phyloP scores from a whole-genome alignment of 495 filamentous ascomycete species.

The Tuber melanosporum region DNA sequence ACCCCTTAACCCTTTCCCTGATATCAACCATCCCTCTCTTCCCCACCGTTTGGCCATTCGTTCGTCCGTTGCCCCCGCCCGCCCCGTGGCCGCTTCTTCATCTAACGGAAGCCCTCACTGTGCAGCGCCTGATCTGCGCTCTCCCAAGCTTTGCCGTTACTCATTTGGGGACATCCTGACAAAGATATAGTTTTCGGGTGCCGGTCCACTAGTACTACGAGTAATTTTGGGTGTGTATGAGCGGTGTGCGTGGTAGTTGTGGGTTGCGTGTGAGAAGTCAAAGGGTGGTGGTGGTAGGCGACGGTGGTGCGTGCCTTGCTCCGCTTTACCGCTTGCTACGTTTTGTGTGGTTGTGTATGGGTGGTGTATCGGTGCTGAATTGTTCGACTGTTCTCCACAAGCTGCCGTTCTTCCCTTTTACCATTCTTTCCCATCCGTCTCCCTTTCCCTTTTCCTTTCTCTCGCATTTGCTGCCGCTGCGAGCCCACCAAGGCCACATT shows the following conservation, averaged over 20 bases:
- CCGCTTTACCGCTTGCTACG: not conserved
- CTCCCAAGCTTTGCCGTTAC: not conserved
- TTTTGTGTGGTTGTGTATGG: not conserved
- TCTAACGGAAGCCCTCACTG: not conserved
- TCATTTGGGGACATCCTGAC: not conserved
- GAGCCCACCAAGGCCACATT: conserved; percentile 20
- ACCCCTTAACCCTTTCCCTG: not conserved
- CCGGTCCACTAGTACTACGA: not conserved
- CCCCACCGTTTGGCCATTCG: not conserved
- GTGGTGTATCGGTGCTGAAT: not conserved
- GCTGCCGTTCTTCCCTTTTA: conserved; percentile 21
- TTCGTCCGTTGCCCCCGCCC: not conserved
- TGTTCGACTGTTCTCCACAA: not conserved
- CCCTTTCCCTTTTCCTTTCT: conserved; percentile 20
- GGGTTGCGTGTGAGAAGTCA: not conserved
- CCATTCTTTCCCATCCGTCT: conserved; percentile 15
- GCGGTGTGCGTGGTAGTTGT: not conserved
- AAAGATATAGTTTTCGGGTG: not conserved
- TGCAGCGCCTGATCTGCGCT: not conserved
- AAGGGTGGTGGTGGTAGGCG: not conserved
- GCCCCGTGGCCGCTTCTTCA: not conserved
- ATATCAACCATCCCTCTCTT: not conserved
- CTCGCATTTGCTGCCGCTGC: conserved; percentile 20
- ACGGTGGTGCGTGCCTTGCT: not conserved
- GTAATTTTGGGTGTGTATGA: not conserved